Percentiles rank a stretch among this genome's conserved stretches.
These are phyloP conservation scores for Pseudoneurospora amorphoporcata DNA, from an alignment of 495 filamentous ascomycete genomes.

Conservation along the genomic window DNA sequence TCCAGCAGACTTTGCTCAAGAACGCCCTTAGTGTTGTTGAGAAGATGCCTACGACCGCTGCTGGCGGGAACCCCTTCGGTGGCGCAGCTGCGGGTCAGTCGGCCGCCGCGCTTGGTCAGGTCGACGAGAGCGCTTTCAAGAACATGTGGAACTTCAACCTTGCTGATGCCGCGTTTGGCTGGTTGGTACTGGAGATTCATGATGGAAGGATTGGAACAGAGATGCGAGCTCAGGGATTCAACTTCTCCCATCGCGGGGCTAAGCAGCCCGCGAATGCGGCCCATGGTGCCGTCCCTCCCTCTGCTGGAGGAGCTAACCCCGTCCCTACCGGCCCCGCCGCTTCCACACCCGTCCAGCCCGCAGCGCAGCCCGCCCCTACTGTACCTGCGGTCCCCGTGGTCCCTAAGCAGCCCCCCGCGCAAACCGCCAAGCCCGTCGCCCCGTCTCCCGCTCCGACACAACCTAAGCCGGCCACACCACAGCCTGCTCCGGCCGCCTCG, in stretches of 20 bases:
- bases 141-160: conserved; percentile 99
- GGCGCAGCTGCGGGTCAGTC: conserved; percentile 60
- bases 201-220: conserved; percentile 92
- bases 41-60: conserved; percentile 92
- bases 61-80: conserved; percentile 93
- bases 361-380: conserved; percentile 20
- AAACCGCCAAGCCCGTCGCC: conserved; percentile 26
- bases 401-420: conserved; percentile 18
- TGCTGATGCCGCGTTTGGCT: conserved; percentile 94
- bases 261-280: conserved; percentile 38
- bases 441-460: conserved; percentile 33
- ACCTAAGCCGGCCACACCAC: conserved; percentile 44
- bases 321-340: conserved; percentile 24
- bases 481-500: conserved; percentile 24
- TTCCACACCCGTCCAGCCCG: conserved; percentile 7
- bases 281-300: conserved; percentile 24
- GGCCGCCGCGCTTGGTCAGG: conserved; percentile 62
- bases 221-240: conserved; percentile 98
- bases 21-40: conserved; percentile 85
- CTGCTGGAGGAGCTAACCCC: conserved; percentile 21
- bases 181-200: conserved; percentile 88
- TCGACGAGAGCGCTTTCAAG: conserved; percentile 98
- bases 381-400: conserved; percentile 10
- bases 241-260: conserved; percentile 84
- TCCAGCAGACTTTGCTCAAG: conserved; percentile 79